Conservation (phyloP, 2,329 filamentous ascomycete species). For the Endothia cerciana region DNA sequence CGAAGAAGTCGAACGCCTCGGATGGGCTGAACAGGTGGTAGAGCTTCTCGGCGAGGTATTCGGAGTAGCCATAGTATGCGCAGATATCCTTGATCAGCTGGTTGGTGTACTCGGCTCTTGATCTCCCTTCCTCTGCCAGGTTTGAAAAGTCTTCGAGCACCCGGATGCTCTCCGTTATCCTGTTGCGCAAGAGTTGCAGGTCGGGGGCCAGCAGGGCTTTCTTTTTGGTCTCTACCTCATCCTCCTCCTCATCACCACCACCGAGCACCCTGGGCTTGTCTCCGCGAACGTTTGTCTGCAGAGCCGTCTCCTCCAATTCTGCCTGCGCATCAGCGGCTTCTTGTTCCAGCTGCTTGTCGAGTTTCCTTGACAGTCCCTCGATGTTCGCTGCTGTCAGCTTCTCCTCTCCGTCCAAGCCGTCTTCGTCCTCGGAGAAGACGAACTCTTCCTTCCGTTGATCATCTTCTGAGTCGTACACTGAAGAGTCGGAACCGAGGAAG, state of each 20-base stretch:
- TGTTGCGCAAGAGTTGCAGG: slow-evolving; percentile 81
- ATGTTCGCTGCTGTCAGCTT: slow-evolving; percentile 95
- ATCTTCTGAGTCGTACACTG: slow-evolving; percentile 74
- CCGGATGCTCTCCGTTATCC: slow-evolving; percentile 91
- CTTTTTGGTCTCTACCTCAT: slow-evolving; percentile 45
- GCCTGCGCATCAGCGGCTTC: slow-evolving; percentile 83
- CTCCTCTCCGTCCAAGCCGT: slow-evolving; percentile 86
- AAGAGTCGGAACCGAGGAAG: slow-evolving; percentile 61
- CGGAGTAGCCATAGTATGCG: slow-evolving; percentile 94
- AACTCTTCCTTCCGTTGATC: slow-evolving; percentile 59
- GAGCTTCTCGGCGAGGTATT: slow-evolving; percentile 94
- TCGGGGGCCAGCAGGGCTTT: slow-evolving; percentile 76
- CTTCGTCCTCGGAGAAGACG: slow-evolving; percentile 95
- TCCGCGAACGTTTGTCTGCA: slow-evolving; percentile 92
- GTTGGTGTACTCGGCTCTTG: slow-evolving; percentile 83
- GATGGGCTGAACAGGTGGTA: slow-evolving; percentile 89
- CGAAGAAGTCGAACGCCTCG: slow-evolving; percentile 97
- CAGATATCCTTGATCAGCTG: slow-evolving; percentile 91
- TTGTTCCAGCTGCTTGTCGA: slow-evolving; percentile 76
- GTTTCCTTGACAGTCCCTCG: slow-evolving; percentile 81
- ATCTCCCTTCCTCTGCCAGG: slow-evolving; percentile 77
- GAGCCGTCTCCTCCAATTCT: slow-evolving; percentile 80
- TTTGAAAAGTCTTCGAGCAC: slow-evolving; percentile 88
- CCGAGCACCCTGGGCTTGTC: slow-evolving; percentile 42
- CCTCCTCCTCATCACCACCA: slow-evolving; percentile 42